These are phyloP conservation scores for Piloderma croceum DNA, from an alignment of 768 basidiomycete species.

Conservation along the genomic window DNA sequence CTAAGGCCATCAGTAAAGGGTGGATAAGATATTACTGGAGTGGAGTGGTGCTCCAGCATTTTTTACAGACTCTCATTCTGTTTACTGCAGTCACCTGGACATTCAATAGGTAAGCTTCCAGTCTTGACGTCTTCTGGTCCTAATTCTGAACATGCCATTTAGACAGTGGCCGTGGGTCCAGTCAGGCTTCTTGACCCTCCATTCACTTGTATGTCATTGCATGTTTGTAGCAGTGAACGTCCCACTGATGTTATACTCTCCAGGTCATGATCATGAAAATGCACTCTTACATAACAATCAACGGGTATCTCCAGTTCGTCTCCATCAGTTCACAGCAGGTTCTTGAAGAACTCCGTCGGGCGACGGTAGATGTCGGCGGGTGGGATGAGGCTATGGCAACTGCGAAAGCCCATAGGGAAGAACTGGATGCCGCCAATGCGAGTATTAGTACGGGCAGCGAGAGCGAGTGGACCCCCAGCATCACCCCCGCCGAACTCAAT, in stretches of 20 bases:
- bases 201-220: conserved; percentile 60
- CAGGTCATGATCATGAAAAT: conserved; percentile 91
- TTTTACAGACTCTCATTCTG: conserved; percentile 70
- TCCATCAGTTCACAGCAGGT: conserved; percentile 40
- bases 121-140: neutral
- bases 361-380: conserved; percentile 52
- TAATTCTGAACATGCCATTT: neutral
- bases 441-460: conserved; percentile 25
- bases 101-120: conserved; percentile 58
- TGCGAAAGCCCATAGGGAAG: conserved; percentile 42
- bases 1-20: conserved; percentile 65
- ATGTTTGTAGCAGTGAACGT: conserved; percentile 10
- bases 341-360: conserved; percentile 40
- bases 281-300: conserved; percentile 89
- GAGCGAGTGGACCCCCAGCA: conserved; percentile 37
- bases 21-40: conserved; percentile 80
- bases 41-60: conserved; percentile 75
- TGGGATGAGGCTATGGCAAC: conserved; percentile 56
- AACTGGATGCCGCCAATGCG: conserved; percentile 29
- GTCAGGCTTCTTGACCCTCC: conserved; percentile 82
- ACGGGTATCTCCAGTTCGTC: conserved; percentile 70
- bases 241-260: neutral
- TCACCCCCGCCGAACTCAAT: no score
- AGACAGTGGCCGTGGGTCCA: conserved; percentile 99
- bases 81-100: conserved; percentile 80